phyloP scores from a whole-genome alignment of 2,329 filamentous ascomycete genomes.

The Xylaria sp. region DNA sequence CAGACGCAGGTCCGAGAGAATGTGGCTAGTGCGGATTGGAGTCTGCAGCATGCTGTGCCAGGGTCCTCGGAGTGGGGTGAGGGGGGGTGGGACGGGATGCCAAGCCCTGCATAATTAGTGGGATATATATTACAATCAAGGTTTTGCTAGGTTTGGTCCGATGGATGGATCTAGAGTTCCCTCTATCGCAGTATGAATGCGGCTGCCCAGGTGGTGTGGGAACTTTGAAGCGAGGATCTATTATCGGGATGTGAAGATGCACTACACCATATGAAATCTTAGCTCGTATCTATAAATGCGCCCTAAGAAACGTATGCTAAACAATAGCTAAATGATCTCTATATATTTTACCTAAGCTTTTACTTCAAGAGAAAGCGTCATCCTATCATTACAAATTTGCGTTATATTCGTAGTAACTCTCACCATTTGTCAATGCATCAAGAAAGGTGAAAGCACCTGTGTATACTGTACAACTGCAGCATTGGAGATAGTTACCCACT shows the following conservation, averaged over 20 bases:
- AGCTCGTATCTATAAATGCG: neutral
- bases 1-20: conserved; percentile 57
- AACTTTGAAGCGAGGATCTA: neutral
- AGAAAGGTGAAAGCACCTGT: neutral
- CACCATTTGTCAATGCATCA: neutral
- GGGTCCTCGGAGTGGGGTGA: conserved; percentile 17
- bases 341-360: neutral
- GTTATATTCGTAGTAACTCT: neutral
- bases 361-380: neutral
- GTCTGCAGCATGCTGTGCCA: conserved; percentile 11
- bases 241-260: neutral
- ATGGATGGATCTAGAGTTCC: conserved; percentile 27
- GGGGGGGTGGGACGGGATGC: neutral
- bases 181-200: conserved; percentile 6
- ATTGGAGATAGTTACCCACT: neutral
- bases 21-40: conserved; percentile 50
- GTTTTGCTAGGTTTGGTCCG: conserved; percentile 21
- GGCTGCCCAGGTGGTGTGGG: conserved; percentile 20
- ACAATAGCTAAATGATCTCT: neutral
- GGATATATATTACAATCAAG: conserved; percentile 17
- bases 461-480: neutral
- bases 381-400: neutral
- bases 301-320: neutral
- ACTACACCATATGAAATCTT: neutral
- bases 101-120: conserved; percentile 14